These are phyloP conservation scores for Nicotiana attenuata DNA, from an alignment of 257 asterid genomes.

Conservation along the genomic window DNA sequence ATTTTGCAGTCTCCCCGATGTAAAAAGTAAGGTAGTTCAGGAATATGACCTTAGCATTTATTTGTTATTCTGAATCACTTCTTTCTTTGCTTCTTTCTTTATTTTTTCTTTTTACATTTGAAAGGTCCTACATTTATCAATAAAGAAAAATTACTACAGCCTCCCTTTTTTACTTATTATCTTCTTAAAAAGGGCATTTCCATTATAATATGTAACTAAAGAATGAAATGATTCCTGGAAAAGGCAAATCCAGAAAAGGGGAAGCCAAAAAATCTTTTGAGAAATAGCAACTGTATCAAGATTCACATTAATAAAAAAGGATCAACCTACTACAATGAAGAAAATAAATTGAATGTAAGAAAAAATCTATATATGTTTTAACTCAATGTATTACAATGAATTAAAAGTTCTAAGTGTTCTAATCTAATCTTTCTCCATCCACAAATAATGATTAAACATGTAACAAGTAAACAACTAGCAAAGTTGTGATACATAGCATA, in stretches of 20 bases:
- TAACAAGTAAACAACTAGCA: not conserved
- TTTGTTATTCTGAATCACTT: not conserved
- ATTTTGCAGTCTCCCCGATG: not conserved
- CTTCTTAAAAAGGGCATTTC: not conserved
- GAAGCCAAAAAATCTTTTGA: constrained; percentile 5
- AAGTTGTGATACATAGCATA: constrained; percentile 16
- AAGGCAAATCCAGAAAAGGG: not conserved
- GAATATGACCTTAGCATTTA: not conserved
- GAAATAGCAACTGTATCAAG: not conserved
- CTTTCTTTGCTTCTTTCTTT: not conserved
- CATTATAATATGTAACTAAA: not conserved
- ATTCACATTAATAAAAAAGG: not conserved
- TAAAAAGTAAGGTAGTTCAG: not conserved
- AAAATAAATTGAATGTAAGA: not conserved
- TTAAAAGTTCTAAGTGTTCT: not conserved
- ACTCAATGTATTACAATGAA: not conserved
- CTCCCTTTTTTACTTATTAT: not conserved
- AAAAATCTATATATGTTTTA: not conserved
- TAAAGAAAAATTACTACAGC: not conserved
- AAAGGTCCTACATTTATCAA: not conserved
- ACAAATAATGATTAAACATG: not conserved
- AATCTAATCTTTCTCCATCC: not conserved
- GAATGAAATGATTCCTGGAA: not conserved
- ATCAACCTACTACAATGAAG: not conserved
- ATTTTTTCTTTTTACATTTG: not conserved